Conservation (phyloP, 108 stramenopile species). For the Discostella pseudostelligera region DNA sequence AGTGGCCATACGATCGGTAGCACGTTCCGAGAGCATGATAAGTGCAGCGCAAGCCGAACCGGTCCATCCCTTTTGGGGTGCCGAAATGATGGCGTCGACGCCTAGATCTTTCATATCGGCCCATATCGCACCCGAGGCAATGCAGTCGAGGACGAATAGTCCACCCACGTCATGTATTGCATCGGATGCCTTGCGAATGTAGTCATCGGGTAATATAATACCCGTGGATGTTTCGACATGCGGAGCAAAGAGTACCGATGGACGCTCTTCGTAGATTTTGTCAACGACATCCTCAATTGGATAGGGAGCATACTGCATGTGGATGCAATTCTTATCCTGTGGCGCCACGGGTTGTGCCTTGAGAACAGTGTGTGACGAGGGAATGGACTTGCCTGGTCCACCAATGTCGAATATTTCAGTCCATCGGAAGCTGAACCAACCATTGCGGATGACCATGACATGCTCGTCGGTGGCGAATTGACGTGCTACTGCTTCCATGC, state of each 20-base stretch:
- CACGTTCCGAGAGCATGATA: conserved; percentile 79
- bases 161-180: conserved; percentile 89
- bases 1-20: conserved; percentile 54
- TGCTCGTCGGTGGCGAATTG: conserved; percentile 90
- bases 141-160: conserved; percentile 90
- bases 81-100: conserved; percentile 87
- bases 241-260: conserved; percentile 82
- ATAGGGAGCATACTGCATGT: conserved; percentile 73
- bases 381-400: conserved; percentile 48
- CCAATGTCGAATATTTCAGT: conserved; percentile 94
- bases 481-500: conserved; percentile 90
- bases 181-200: conserved; percentile 73
- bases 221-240: conserved; percentile 93
- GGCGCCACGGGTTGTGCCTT: conserved; percentile 67
- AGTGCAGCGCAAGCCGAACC: conserved; percentile 88
- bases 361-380: conserved; percentile 78
- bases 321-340: conserved; percentile 40
- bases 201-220: conserved; percentile 90
- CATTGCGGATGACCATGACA: conserved; percentile 91
- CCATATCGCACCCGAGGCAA: conserved; percentile 91
- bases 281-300: conserved; percentile 86
- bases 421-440: conserved; percentile 93
- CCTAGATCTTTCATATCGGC: conserved; percentile 92
- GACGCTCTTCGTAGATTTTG: conserved; percentile 78
- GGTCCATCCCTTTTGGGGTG: conserved; percentile 95